Base-by-base conservation (phyloP, 306 rosid species). In the Calophaca sinica region DNA sequence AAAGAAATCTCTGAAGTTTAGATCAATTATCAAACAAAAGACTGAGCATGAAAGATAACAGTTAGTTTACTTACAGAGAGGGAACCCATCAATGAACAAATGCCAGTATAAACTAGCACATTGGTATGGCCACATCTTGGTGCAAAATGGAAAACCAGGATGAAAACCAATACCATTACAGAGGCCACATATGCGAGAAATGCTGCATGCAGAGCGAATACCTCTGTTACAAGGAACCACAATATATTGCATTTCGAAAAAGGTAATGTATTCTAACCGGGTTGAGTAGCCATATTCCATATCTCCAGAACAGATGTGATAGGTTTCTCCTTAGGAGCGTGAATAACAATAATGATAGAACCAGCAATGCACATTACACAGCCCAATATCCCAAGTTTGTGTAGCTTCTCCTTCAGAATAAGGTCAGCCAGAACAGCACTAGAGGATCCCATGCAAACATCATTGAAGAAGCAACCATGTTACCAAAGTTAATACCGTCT, bases 61-160 rank as follows among this genome's bases (percentile, higher is more conserved):
- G 5, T 62, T 54, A 42, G 44, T 59, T 65, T 35, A 79, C 85
- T 63, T 83, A 93, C 98, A 57, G 98, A 84, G 78, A 93, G 94
- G 46, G 98, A 93, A 55, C 98, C 98, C 93, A 93, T 89, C 85
- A 93, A 84, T 1, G 98, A 93, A 77, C 98, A 93, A 62, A 93
- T 90, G 77, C 94, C 98, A 0, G 90, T 86, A 78, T 70, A 93
- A 71, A 93, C 85, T 20, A 93, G 86, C 74, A 93, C 93, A 48
- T 93, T 86, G 7, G 88, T 71, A 80, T 93, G 92, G 52, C 98
- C 98, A 73, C 90, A 90, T 58, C 78, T 83, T 12, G 98, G 96
- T 45, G 80, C 85, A 80, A 88, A 88, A 85, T 88, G 94, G 84
- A 93, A 81, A 77, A 86, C 86, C 76, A 93, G 83, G 71, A 90